Conservation (phyloP, 1,139 yeast genomes). For the Arxiozyma heterogenica region DNA sequence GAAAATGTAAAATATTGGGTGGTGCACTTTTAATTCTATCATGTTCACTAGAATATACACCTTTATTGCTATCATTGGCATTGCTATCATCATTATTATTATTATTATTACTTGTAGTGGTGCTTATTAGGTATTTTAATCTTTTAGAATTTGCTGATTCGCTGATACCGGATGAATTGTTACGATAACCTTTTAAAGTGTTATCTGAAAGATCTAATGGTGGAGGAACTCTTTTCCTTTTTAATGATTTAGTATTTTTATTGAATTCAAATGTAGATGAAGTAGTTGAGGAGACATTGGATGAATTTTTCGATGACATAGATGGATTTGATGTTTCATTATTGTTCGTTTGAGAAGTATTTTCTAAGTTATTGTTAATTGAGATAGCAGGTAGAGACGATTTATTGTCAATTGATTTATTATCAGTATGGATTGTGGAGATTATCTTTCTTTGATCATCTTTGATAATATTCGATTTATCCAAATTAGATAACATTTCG, state of each 20-base stretch:
- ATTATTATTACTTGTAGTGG: not conserved
- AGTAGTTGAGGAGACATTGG: not conserved
- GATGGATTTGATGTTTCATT: not conserved
- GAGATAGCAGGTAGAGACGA: not conserved
- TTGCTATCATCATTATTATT: not conserved
- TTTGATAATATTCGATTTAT: slow-evolving; percentile 27
- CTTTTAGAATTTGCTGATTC: not conserved
- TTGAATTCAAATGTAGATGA: not conserved
- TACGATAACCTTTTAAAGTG: not conserved
- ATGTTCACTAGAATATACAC: not conserved
- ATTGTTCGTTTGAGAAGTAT: not conserved
- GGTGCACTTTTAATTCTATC: slow-evolving; percentile 13
- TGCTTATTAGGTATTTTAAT: not conserved
- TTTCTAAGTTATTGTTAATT: not conserved
- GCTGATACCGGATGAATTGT: not conserved
- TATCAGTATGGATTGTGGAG: not conserved
- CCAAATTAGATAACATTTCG: slow-evolving; percentile 27
- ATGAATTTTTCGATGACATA: not conserved
- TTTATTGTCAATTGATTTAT: not conserved
- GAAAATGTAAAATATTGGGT: slow-evolving; percentile 12
- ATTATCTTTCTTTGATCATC: slow-evolving; percentile 29
- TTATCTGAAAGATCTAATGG: slow-evolving; percentile 13
- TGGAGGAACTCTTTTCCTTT: slow-evolving; percentile 16
- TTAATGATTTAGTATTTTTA: slow-evolving; percentile 10
- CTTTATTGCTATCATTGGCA: not conserved